Conservation (phyloP, 2,329 filamentous ascomycete species). For the Trichocomaceae sp. region DNA sequence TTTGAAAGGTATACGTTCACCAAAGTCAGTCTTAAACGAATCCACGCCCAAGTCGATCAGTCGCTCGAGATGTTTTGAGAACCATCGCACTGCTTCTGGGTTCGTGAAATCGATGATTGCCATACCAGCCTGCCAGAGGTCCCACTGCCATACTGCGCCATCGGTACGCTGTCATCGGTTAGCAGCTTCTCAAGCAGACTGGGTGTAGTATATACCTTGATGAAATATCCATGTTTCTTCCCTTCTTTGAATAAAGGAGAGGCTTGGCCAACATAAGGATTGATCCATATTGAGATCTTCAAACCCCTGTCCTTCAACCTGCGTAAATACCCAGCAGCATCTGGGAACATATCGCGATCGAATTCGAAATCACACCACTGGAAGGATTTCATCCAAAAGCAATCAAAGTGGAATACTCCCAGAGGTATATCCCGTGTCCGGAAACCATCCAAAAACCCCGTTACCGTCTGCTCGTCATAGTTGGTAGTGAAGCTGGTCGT, state of each 20-base stretch:
- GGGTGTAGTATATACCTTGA: constrained; percentile 42
- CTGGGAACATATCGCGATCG: constrained; percentile 61
- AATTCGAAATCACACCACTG: constrained; percentile 71
- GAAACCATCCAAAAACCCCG: constrained; percentile 62
- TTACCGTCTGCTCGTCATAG: constrained; percentile 64
- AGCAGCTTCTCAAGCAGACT: not conserved
- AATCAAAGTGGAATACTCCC: constrained; percentile 69
- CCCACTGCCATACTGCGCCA: constrained; percentile 68
- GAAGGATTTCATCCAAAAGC: constrained; percentile 71
- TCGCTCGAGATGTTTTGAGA: constrained; percentile 52
- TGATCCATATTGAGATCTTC: constrained; percentile 70
- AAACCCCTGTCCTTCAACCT: constrained; percentile 59
- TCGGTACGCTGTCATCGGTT: constrained; percentile 47
- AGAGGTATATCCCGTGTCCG: constrained; percentile 57
- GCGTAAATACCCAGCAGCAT: constrained; percentile 58
- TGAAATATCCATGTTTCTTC: constrained; percentile 58
- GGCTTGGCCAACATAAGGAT: constrained; percentile 66
- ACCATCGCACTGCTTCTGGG: constrained; percentile 61
- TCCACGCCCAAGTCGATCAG: constrained; percentile 65
- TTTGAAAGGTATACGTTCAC: constrained; percentile 61
- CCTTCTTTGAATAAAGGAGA: constrained; percentile 59
- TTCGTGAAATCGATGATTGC: constrained; percentile 69
- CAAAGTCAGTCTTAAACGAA: constrained; percentile 69
- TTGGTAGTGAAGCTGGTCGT: constrained; percentile 66
- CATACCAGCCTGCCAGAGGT: constrained; percentile 73